Percentiles rank a stretch among this genome's conserved stretches.
phyloP scores from a whole-genome alignment of 352 stramenopile species.

The Pythium apleroticum region DNA sequence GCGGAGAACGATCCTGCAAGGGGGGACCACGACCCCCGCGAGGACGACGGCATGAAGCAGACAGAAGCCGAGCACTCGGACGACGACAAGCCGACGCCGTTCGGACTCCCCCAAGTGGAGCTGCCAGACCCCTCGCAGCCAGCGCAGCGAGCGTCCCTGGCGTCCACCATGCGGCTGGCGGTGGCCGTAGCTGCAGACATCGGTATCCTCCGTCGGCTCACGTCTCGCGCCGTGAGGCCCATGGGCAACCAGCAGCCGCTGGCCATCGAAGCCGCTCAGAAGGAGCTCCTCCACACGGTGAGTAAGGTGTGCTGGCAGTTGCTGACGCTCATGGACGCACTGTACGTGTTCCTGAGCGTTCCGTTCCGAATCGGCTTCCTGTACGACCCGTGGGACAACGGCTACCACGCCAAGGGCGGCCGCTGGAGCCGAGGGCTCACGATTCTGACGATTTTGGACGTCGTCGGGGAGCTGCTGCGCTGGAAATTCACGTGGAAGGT shows the following conservation, averaged over 20 bases:
- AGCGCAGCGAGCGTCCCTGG: conserved; percentile 3
- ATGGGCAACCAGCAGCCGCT: background rate
- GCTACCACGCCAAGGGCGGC: background rate
- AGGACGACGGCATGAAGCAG: conserved; percentile 17
- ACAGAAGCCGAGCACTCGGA: conserved; percentile 14
- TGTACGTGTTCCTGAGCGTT: conserved; percentile 33
- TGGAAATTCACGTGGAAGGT: conserved; percentile 1
- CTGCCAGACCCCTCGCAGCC: background rate
- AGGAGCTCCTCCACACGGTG: background rate
- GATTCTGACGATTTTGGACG: conserved; percentile 28
- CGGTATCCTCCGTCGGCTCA: background rate
- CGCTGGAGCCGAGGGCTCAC: conserved; percentile 27
- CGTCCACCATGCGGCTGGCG: conserved; percentile 1
- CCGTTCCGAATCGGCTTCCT: conserved; percentile 41
- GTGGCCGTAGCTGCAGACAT: background rate
- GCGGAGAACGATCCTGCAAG: background rate
- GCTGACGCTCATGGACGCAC: conserved; percentile 25
- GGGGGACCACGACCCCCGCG: background rate
- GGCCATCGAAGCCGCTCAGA: background rate
- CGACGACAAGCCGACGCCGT: conserved; percentile 6
- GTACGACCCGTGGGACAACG: conserved; percentile 34
- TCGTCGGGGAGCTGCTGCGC: background rate
- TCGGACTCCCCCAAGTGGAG: conserved; percentile 15
- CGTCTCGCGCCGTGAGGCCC: background rate
- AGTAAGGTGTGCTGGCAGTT: background rate